Evolutionary conservation across 768 basidiomycete species (phyloP), one percentile per base, ranked within the genome.

Genomic region (Lactarius trivialis): DNA sequence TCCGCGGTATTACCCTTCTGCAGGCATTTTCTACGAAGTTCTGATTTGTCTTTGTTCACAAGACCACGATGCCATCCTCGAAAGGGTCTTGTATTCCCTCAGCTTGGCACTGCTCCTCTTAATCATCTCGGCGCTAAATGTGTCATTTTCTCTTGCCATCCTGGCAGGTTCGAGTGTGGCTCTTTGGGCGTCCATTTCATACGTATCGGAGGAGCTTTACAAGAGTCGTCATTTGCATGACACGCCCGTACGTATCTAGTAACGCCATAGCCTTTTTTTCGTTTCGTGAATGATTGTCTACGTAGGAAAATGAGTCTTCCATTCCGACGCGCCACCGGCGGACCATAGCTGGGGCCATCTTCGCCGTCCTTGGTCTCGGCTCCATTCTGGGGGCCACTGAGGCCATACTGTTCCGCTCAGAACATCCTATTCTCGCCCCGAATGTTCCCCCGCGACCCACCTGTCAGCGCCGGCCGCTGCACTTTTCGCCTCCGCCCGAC

Each of bases 41-140:
- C 56, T 58, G 19, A 48, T 39, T 34, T 36, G n/a, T 41, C 4
- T 52, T 17, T 45, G 4, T 34, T 30, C 37, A 14, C n/a, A 39
- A 78, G 77, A 71, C 39, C 69, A 72, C 55, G 72, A 71, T 56
- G 70, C 73, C 21, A 62, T 70, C 33, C 60, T 58, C 3, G 71
- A 71, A 55, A 71, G 71, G 17, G 67, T 73, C 21, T 43, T 71
- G 28, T 61, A 64, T 41, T 64, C 68, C 21, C 56, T 70, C 26
- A 62, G 69, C 37, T 63, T 70, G 19, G 68, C 68, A 3, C 26
- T 72, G 9, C 53, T 66, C 26, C 59, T 72, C 55, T 52, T 73
- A 17, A 41, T 63, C 21, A 55, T 55, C 21, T 60, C 65, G 14
- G 56, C 68, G 51, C 55, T 61, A 17, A 57, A 56, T 39, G 48